A percentile compares a stretch with the other conserved stretches of the same genome.
Conservation (phyloP, 139 green algal species). For the Zygnema cylindricum region DNA sequence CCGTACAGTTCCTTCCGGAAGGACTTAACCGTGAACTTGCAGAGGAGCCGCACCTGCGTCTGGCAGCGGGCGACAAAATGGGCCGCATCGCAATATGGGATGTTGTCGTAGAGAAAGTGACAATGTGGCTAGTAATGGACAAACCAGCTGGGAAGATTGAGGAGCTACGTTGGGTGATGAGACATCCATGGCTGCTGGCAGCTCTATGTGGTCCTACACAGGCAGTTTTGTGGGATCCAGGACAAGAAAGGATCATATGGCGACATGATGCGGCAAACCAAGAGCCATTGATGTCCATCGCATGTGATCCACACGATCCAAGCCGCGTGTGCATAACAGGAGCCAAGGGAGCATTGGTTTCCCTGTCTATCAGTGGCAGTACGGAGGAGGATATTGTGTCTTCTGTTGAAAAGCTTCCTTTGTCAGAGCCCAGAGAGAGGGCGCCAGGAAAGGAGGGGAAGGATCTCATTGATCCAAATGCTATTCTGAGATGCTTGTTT, state of each 20-base stretch:
- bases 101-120: constrained; percentile 42
- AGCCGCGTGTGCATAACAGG: constrained; percentile 13
- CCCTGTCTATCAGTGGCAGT: background rate
- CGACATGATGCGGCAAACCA: constrained; percentile 1
- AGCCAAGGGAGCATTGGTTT: background rate
- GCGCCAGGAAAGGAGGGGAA: background rate
- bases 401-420: background rate
- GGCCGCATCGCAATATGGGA: constrained; percentile 48
- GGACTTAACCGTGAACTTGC: constrained; percentile 35
- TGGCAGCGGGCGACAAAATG: constrained; percentile 38
- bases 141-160: constrained; percentile 3
- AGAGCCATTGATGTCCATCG: constrained; percentile 38
- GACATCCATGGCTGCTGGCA: constrained; percentile 46
- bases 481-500: constrained; percentile 8
- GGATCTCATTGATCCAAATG: background rate
- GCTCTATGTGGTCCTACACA: constrained; percentile 17
- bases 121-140: constrained; percentile 23
- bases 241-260: constrained; percentile 2
- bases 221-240: constrained; percentile 39
- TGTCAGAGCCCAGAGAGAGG: background rate
- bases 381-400: background rate
- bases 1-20: constrained; percentile 37
- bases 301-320: constrained; percentile 9
- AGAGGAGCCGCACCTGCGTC: constrained; percentile 23
- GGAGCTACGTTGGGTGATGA: constrained; percentile 39